Base-by-base conservation (phyloP, 2,329 filamentous ascomycete species). In the Penicillium thymicola region DNA sequence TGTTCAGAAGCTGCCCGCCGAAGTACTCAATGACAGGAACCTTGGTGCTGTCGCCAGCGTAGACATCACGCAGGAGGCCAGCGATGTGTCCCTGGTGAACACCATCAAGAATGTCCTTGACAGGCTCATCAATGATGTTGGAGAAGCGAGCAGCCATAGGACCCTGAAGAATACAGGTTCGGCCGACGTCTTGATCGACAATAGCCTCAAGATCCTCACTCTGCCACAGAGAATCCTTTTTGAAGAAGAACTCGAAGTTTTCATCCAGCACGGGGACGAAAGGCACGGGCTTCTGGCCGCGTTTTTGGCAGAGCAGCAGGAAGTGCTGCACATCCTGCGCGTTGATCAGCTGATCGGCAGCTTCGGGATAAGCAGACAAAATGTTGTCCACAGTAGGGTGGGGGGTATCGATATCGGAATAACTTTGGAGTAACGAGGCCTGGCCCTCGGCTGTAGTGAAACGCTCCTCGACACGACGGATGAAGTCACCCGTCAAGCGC, bases 151-250 rank as follows among this genome's bases (percentile, higher is more conserved):
- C 94, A 54, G 94, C 89, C 78, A 92, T 92, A 5, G 94, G 94
- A 18, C 94, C 95, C 74, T 99, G 94, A 37, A 99, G 81, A 71
- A 99, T 97, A 79, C 92, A 97, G 43, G 92, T 96, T 71, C 95
- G 86, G 62, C 91, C 92, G 57, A 99, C 94, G 72, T 99, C 95
- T 76, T 97, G 94, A 65, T 83, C 93, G 59, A 97, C 92, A 56
- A 99, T 92, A 52, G 94, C 94, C 69, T 95, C 93, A 11, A 99
- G 82, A 70, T 99, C 94, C 77, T 99, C 94, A 1, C 94, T 97
- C 78, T 99, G 94, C 94, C 94, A 99, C 8, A 99, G 84, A 1
- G 94, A 99, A 75, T 99, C 94, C 81, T 99, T 99, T 86, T 99
- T 99, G 88, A 99, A 99, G 81, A 91, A 99, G 78, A 95, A 96